Evolutionary conservation across 78 protist genomes (phyloP).

Genomic region (Parvularia atlantis): DNA sequence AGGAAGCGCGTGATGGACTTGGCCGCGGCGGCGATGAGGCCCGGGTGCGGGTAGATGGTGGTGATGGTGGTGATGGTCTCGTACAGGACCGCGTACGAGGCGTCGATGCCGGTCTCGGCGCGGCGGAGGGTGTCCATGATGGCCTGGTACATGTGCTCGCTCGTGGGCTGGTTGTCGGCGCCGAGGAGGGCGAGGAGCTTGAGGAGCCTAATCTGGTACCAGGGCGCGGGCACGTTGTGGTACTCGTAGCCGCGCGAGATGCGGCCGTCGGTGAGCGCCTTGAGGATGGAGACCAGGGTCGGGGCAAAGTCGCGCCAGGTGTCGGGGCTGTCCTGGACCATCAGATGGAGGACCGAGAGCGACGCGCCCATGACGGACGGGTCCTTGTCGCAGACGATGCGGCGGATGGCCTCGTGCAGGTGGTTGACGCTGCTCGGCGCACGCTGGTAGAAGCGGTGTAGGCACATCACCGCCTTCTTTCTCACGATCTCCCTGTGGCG

Average conservation of each 20-base stretch:
- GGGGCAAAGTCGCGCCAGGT: constrained; percentile 50
- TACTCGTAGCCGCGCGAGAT: constrained; percentile 71
- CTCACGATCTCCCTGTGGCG: constrained; percentile 25
- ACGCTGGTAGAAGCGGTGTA: constrained; percentile 42
- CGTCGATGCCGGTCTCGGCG: constrained; percentile 65
- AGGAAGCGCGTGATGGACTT: constrained; percentile 51
- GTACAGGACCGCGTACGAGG: constrained; percentile 74
- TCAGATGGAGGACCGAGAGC: constrained; percentile 35
- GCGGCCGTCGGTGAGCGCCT: constrained; percentile 76
- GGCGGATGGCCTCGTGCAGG: too few species aligned
- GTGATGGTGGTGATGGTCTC: constrained; percentile 76
- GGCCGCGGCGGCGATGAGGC: constrained; percentile 58
- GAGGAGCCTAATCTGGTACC: constrained; percentile 84
- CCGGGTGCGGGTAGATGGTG: constrained; percentile 60
- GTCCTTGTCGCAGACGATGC: constrained; percentile 84
- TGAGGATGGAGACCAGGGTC: constrained; percentile 65
- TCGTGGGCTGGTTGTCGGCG: neutral
- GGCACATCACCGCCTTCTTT: constrained; percentile 49
- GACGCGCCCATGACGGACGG: constrained; percentile 86
- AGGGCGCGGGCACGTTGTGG: constrained; percentile 91
- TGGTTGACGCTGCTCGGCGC: too few species aligned
- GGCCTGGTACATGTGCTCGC: constrained; percentile 49
- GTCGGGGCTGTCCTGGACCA: constrained; percentile 11
- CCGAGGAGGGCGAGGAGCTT: constrained; percentile 70
- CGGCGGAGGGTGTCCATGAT: constrained; percentile 49